phyloP scores from a whole-genome alignment of 2,329 filamentous ascomycete genomes.

The Chaetomiaceae sp. region DNA sequence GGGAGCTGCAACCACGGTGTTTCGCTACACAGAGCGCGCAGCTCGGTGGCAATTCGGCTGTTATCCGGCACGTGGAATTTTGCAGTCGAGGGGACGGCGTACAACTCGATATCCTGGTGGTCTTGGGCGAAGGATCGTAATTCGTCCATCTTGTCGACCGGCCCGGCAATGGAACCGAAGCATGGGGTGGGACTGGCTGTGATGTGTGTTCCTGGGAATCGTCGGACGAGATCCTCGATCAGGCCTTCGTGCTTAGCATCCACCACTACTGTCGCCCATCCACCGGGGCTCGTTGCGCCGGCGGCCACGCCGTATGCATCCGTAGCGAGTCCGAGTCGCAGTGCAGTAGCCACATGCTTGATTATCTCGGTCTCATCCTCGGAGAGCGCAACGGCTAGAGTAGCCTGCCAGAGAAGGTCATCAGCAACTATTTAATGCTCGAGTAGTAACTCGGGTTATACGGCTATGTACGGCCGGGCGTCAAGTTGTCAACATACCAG shows the following conservation, averaged over 20 bases:
- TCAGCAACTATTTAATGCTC: too few relatives aligned
- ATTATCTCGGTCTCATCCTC: slow-evolving; percentile 4
- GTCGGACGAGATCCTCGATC: not conserved
- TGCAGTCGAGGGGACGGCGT: slow-evolving; percentile 3
- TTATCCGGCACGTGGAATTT: slow-evolving; percentile 13
- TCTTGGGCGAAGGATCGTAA: not conserved
- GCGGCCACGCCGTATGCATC: slow-evolving; percentile 9
- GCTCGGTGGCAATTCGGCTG: slow-evolving; percentile 4
- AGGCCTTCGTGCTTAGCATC: slow-evolving; percentile 9
- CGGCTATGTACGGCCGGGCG: too few relatives aligned
- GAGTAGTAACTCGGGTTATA: too few relatives aligned
- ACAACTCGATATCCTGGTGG: not conserved
- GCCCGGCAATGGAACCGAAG: slow-evolving; percentile 3
- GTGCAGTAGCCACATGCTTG: not conserved
- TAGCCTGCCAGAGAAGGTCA: too few relatives aligned
- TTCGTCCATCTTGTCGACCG: not conserved
- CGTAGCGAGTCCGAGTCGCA: slow-evolving; percentile 1
- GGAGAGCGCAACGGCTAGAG: slow-evolving; percentile 9
- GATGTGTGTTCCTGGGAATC: slow-evolving; percentile 5
- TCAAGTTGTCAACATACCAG: not conserved
- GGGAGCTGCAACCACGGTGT: slow-evolving; percentile 5
- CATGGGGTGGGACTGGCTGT: slow-evolving; percentile 3
- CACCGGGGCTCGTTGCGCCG: not conserved
- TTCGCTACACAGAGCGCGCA: not conserved
- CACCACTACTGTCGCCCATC: slow-evolving; percentile 1